These are phyloP conservation scores for Arthroderma sp. DNA, from an alignment of 2,329 filamentous ascomycete species.

Conservation along the genomic window DNA sequence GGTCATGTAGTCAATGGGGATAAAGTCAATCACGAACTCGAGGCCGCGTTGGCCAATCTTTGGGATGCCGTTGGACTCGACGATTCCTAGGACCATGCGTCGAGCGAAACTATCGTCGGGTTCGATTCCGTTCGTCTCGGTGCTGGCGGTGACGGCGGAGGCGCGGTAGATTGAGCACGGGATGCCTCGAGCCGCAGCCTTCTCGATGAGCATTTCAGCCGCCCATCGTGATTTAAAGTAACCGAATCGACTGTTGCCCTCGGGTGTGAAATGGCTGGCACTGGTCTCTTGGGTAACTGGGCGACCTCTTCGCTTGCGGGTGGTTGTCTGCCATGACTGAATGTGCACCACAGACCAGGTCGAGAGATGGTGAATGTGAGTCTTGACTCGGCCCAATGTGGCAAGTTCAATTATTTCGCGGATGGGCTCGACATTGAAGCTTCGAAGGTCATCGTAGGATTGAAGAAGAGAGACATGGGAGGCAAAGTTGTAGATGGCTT, in stretches of 20 bases:
- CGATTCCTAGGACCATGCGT: slow-evolving; percentile 7
- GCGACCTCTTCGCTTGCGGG: slow-evolving; percentile 1
- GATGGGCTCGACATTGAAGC: slow-evolving; percentile 6
- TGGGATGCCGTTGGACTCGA: slow-evolving; percentile 7
- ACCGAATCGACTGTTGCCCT: slow-evolving; percentile 5
- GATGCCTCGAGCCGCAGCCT: slow-evolving; percentile 5
- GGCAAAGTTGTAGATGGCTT: slow-evolving; percentile 8
- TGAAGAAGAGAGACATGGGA: slow-evolving; percentile 9
- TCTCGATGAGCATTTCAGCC: slow-evolving; percentile 9
- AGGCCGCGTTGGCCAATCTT: slow-evolving; percentile 5
- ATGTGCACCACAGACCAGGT: slow-evolving; percentile 9
- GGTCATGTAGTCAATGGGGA: slow-evolving; percentile 10
- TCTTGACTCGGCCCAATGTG: not conserved
- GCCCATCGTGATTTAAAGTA: slow-evolving; percentile 11
- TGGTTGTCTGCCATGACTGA: slow-evolving; percentile 7
- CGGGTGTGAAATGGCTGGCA: slow-evolving; percentile 6
- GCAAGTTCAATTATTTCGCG: slow-evolving; percentile 8
- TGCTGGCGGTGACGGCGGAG: slow-evolving; percentile 8
- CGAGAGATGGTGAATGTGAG: slow-evolving; percentile 9
- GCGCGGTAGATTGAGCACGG: slow-evolving; percentile 9
- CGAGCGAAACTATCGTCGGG: slow-evolving; percentile 10
- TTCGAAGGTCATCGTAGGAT: slow-evolving; percentile 7
- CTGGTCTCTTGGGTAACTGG: slow-evolving; percentile 7
- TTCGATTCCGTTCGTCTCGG: not conserved
- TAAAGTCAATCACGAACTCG: slow-evolving; percentile 9